These are phyloP conservation scores for Leishmania aethiopica DNA, from an alignment of 208 protist genomes.

Conservation along the genomic window DNA sequence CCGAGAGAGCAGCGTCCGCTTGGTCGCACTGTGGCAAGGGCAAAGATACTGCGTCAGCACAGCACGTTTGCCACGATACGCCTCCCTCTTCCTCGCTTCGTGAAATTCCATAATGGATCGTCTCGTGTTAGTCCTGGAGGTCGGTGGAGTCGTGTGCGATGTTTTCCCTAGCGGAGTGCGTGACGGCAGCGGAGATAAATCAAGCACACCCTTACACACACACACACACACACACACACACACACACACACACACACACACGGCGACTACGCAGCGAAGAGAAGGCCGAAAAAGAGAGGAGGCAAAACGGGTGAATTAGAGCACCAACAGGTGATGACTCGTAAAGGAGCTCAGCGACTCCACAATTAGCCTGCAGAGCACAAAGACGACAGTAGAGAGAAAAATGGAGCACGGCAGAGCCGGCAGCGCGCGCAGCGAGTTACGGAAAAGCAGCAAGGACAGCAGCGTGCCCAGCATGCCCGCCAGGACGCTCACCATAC, in stretches of 20 bases:
- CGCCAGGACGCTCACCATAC: conserved; percentile 48
- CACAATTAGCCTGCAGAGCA: conserved; percentile 38
- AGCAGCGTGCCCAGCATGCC: conserved; percentile 73
- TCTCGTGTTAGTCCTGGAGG: background rate
- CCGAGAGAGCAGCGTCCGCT: background rate
- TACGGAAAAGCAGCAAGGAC: conserved; percentile 53
- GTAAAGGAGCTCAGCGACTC: conserved; percentile 26
- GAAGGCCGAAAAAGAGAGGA: background rate
- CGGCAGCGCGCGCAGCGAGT: conserved; percentile 59
- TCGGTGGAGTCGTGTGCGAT: background rate
- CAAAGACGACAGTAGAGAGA: conserved; percentile 47
- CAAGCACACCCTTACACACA: background rate
- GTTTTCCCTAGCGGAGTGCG: background rate
- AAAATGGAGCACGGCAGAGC: conserved; percentile 87
- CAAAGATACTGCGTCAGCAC: background rate
- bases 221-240: background rate
- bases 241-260: background rate
- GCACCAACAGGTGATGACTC: conserved; percentile 19
- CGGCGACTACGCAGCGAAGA: background rate
- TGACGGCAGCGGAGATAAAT: background rate
- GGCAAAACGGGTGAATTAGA: background rate
- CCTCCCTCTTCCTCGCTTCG: background rate
- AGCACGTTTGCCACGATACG: background rate
- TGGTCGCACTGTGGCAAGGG: background rate
- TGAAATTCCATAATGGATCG: background rate